phyloP scores from a whole-genome alignment of 331 rosid genomes.

The Stylosanthes scabra region DNA sequence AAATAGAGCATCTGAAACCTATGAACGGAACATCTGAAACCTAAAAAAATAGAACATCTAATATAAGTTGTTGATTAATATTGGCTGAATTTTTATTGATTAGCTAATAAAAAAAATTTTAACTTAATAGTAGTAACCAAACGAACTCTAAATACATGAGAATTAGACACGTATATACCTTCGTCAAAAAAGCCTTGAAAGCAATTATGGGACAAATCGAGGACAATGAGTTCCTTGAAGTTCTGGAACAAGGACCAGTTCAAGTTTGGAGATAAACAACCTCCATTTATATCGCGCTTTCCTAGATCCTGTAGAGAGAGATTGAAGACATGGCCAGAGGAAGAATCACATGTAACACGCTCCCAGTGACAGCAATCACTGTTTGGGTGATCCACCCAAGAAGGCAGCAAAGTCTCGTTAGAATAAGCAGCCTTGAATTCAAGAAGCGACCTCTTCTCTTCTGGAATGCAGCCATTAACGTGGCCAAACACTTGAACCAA shows the following conservation, averaged over 20 bases:
- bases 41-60: no score
- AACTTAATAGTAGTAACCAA: no score
- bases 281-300: no score
- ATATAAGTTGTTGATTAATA: no score
- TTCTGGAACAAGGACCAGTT: slow-evolving; percentile 9
- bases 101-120: no score
- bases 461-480: not conserved
- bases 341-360: slow-evolving; percentile 1
- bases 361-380: slow-evolving; percentile 12
- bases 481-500: not conserved
- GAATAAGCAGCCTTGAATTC: not conserved
- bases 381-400: not conserved
- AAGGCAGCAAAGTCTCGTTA: not conserved
- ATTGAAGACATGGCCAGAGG: not conserved
- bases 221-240: not conserved
- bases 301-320: not conserved
- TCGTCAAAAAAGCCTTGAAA: not conserved
- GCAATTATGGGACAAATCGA: not conserved
- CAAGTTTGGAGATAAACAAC: not conserved
- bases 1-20: no score
- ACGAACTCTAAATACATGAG: no score
- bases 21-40: no score
- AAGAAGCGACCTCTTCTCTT: not conserved
- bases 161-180: not conserved
- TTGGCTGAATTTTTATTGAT: no score